Percentiles rank a stretch among this genome's conserved stretches.
Evolutionary conservation across 2,329 filamentous ascomycete genomes (phyloP).

Genomic region (Beauveria sp.): DNA sequence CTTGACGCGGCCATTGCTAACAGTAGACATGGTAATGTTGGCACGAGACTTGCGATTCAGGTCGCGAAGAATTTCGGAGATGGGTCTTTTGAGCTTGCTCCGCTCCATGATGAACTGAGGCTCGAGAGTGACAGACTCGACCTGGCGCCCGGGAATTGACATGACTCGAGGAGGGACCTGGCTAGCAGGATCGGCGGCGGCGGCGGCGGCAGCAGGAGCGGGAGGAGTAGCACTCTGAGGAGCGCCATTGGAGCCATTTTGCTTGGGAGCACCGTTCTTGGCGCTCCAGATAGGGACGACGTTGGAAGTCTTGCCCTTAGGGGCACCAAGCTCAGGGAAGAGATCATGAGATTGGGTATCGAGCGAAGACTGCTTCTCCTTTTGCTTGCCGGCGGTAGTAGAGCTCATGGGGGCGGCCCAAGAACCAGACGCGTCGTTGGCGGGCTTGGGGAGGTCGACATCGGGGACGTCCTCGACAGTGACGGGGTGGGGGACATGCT

Average conservation of each 20-base stretch:
- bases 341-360: conserved; percentile 84
- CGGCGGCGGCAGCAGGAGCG: conserved; percentile 44
- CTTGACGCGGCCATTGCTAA: conserved; percentile 63
- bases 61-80: conserved; percentile 79
- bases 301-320: conserved; percentile 59
- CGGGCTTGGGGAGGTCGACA: conserved; percentile 62
- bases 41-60: conserved; percentile 90
- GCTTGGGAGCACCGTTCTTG: conserved; percentile 48
- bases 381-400: conserved; percentile 64
- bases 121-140: conserved; percentile 66
- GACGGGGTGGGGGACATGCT: conserved; percentile 43
- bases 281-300: conserved; percentile 71
- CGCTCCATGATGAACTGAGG: conserved; percentile 70
- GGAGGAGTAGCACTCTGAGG: conserved; percentile 57
- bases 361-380: conserved; percentile 44
- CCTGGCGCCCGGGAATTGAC: conserved; percentile 74
- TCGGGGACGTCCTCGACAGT: conserved; percentile 77
- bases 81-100: conserved; percentile 72
- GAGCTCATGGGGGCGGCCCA: conserved; percentile 45
- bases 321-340: conserved; percentile 80
- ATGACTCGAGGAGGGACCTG: conserved; percentile 45
- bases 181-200: conserved; percentile 27
- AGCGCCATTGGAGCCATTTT: conserved; percentile 46
- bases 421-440: conserved; percentile 35
- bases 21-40: conserved; percentile 67